These are phyloP conservation scores for Alloascoidea hylecoeti DNA, from an alignment of 805 yeast genomes.

Conservation along the genomic window DNA sequence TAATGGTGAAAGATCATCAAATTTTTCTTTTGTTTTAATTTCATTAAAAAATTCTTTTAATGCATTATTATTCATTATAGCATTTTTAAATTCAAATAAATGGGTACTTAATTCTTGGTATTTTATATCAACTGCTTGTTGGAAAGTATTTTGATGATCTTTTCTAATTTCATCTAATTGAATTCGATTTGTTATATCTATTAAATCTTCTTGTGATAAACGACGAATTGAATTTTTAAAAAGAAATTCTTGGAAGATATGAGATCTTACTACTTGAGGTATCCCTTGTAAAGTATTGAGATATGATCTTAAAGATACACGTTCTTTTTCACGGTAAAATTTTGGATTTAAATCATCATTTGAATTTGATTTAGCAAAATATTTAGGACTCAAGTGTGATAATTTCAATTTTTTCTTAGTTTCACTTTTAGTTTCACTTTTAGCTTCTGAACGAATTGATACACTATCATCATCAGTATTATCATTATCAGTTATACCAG, in stretches of 20 bases:
- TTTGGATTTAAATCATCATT: constrained; percentile 8
- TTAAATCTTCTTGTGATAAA: constrained; percentile 26
- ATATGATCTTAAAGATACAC: constrained; percentile 70
- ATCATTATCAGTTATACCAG: constrained; percentile 10
- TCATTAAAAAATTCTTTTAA: constrained; percentile 50
- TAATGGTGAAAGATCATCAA: constrained; percentile 50
- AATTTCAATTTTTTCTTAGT: constrained; percentile 3
- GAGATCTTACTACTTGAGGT: constrained; percentile 39
- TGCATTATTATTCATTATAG: constrained; percentile 39
- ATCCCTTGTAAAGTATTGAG: constrained; percentile 36
- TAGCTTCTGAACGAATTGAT: constrained; percentile 4
- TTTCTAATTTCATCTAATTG: constrained; percentile 46
- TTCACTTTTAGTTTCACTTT: constrained; percentile 3
- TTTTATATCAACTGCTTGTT: constrained; percentile 46
- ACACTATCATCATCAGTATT: constrained; percentile 10
- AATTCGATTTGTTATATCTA: constrained; percentile 44
- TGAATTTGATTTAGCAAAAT: constrained; percentile 4
- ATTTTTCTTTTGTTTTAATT: constrained; percentile 35
- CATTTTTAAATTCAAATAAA: constrained; percentile 43
- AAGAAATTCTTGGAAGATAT: constrained; percentile 39
- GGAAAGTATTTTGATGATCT: constrained; percentile 60
- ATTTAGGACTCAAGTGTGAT: constrained; percentile 5
- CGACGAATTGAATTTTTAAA: constrained; percentile 21
- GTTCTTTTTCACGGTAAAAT: constrained; percentile 59
- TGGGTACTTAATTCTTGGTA: constrained; percentile 39